Evolutionary conservation across 805 yeast species (phyloP), one percentile per base, ranked within the genome.

Genomic region (Zygosaccharomyces siamensis): DNA sequence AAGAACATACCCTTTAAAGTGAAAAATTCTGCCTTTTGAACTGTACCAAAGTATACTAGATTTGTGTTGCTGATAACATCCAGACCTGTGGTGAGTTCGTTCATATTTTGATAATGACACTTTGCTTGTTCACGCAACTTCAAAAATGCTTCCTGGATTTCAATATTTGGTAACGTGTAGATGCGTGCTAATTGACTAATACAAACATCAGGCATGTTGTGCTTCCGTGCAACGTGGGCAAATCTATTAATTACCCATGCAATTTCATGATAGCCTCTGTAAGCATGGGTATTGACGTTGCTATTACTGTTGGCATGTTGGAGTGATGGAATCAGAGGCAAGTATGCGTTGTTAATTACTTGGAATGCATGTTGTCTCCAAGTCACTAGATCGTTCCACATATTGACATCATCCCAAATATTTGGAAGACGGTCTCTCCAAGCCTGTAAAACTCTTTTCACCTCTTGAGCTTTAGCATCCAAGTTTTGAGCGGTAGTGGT

Each of bases 321-420:
- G 31, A 88, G 64, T 2, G 88, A 81, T 1, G 96, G 95, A 52
- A 90, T 85, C 61, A 95, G 76, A 7, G 98, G 98, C 76, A 90
- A 78, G 67, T 93, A 93, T 1, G 88, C 95, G 64, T 86, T 86
- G 73, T 93, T 93, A 58, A 93, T 90, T 23, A 92, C 97, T 55
- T 88, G 90, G 75, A 95, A 93, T 0, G 96, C 97, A 71, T 93
- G 98, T 68, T 93, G 98, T 57, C 99, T 78, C 99, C 99, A 93
- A 0, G 98, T 90, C 3, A 93, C 96, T 51, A 93, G 71, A 63
- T 93, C 99, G 57, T 95, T 90, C 99, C 99, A 93, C 52, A 90
- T 79, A 64, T 89, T 92, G 60, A 93, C 90, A 65, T 93, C 99
- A 68, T 93, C 99, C 97, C 98, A 93, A 7, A 80, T 74, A 60